Percentiles rank a stretch among this genome's conserved stretches.
phyloP scores from a whole-genome alignment of 2,329 filamentous ascomycete species.

The Didymella glomerata region DNA sequence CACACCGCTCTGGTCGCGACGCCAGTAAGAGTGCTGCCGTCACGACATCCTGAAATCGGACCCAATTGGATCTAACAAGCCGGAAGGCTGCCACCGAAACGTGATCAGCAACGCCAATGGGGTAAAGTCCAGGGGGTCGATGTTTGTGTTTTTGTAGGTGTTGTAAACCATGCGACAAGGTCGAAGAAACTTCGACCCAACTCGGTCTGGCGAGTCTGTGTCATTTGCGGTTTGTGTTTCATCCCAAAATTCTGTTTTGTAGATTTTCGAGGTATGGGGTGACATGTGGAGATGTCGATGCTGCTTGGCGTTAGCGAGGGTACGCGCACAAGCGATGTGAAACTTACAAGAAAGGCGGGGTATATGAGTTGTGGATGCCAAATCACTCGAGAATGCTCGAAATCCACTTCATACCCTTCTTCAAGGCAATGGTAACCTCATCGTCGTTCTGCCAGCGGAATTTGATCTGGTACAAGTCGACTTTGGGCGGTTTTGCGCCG shows the following conservation, averaged over 20 bases:
- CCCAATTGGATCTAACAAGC: neutral
- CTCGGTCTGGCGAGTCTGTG: neutral
- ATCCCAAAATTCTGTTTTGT: constrained; percentile 14
- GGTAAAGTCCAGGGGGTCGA: neutral
- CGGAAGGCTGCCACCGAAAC: neutral
- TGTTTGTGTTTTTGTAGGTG: neutral
- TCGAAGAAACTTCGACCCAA: neutral
- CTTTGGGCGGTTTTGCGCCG: constrained; percentile 14
- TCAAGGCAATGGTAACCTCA: constrained; percentile 10
- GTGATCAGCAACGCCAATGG: neutral
- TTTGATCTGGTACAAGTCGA: constrained; percentile 17
- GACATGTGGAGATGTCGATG: neutral
- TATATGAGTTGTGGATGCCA: neutral
- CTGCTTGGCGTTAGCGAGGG: constrained; percentile 4
- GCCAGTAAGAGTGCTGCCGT: neutral
- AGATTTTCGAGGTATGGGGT: constrained; percentile 5
- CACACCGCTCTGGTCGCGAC: neutral
- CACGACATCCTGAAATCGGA: neutral
- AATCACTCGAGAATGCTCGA: constrained; percentile 14
- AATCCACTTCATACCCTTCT: constrained; percentile 20
- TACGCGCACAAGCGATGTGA: neutral
- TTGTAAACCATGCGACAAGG: neutral
- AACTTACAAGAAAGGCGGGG: constrained; percentile 8
- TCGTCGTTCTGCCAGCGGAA: constrained; percentile 20
- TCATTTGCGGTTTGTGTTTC: neutral